Evolutionary conservation across 352 stramenopile genomes (phyloP).

Genomic region (Globisporangium echinulatum): DNA sequence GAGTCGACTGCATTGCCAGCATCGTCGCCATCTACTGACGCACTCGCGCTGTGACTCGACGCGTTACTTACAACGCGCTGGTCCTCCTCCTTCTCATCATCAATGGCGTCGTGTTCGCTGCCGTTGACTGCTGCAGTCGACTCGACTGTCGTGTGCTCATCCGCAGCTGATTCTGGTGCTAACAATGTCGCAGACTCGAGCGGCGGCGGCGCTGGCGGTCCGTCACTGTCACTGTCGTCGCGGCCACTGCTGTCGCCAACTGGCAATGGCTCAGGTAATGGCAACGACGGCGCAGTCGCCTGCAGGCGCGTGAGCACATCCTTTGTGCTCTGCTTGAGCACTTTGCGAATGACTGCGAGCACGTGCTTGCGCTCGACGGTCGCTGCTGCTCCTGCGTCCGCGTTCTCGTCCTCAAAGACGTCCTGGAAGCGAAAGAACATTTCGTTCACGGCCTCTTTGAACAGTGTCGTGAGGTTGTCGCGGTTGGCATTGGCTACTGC

Average conservation of each 20-base stretch:
- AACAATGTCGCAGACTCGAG: conserved; percentile 8
- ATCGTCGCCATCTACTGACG: not conserved
- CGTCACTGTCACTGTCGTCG: conserved; percentile 35
- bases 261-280: too few relatives aligned
- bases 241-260: too few relatives aligned
- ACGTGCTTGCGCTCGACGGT: conserved; percentile 63
- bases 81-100: not conserved
- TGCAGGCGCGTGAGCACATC: conserved; percentile 54
- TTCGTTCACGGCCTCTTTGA: conserved; percentile 75
- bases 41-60: too few relatives aligned
- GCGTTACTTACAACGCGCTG: too few relatives aligned
- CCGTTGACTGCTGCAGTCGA: not conserved
- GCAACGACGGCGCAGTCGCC: conserved; percentile 4
- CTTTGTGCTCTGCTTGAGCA: conserved; percentile 75
- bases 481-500: conserved; percentile 5
- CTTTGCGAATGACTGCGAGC: conserved; percentile 64
- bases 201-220: conserved; percentile 25
- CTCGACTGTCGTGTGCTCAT: not conserved
- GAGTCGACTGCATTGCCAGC: conserved; percentile 7
- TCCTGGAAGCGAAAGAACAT: conserved; percentile 84
- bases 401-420: conserved; percentile 55
- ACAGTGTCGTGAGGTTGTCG: conserved; percentile 40
- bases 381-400: not conserved
- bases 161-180: not conserved
- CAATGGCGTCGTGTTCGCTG: not conserved